phyloP scores from a whole-genome alignment of 148 eudicot genomes.

The Fagopyrum tataricum region DNA sequence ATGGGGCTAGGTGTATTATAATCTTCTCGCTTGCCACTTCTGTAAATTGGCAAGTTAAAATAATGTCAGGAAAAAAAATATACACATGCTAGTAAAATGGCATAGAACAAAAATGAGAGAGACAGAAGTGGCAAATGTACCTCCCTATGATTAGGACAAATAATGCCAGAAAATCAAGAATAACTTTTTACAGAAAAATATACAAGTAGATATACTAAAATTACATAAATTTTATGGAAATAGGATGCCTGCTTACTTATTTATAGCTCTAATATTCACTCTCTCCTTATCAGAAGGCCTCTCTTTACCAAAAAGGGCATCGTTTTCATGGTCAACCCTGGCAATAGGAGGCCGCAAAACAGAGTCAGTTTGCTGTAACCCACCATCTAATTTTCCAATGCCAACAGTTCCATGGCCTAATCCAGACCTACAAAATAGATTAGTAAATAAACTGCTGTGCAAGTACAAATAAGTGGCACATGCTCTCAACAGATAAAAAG shows the following conservation, averaged over 20 bases:
- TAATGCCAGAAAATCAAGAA: background rate
- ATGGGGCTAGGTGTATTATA: conserved; percentile 46
- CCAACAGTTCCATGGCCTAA: conserved; percentile 40
- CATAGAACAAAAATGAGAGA: conserved; percentile 6
- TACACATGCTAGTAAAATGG: too few relatives aligned
- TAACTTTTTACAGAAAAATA: background rate
- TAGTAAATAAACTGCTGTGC: conserved; percentile 9
- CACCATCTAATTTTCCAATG: conserved; percentile 42
- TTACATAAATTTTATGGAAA: background rate
- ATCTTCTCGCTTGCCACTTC: conserved; percentile 45
- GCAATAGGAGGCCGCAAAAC: conserved; percentile 42
- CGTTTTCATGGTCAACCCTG: conserved; percentile 48
- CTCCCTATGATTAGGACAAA: background rate
- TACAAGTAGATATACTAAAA: background rate
- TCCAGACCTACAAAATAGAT: conserved; percentile 35
- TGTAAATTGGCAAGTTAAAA: conserved; percentile 15
- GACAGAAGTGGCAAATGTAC: background rate
- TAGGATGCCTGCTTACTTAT: conserved; percentile 37
- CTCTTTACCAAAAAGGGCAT: conserved; percentile 33
- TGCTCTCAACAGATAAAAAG: background rate
- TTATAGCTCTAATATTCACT: conserved; percentile 40
- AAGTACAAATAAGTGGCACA: background rate
- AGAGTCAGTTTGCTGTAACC: conserved; percentile 31
- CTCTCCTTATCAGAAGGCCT: conserved; percentile 48
- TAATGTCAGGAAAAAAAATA: background rate